phyloP scores from a whole-genome alignment of 2,329 filamentous ascomycete genomes.

The Fragosphaeria purpurea region DNA sequence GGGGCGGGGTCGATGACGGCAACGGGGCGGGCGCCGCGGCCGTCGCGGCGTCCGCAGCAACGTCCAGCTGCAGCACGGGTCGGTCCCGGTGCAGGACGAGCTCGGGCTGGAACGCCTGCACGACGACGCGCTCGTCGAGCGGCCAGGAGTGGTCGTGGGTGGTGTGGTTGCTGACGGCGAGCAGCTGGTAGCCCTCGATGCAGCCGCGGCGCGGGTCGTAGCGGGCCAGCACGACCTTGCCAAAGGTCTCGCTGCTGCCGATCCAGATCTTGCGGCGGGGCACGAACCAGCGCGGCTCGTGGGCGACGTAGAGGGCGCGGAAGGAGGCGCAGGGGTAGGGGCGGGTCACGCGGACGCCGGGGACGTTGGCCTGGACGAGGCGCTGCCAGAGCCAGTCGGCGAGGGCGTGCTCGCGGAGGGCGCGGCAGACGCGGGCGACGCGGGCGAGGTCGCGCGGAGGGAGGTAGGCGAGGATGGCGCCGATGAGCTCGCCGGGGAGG shows the following conservation, averaged over 20 bases:
- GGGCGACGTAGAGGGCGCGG: constrained; percentile 60
- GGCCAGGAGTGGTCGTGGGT: constrained; percentile 54
- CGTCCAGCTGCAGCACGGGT: constrained; percentile 52
- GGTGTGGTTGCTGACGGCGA: constrained; percentile 51
- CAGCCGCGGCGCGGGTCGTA: constrained; percentile 64
- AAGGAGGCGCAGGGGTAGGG: constrained; percentile 54
- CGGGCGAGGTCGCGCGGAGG: constrained; percentile 52
- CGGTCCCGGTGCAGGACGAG: constrained; percentile 65
- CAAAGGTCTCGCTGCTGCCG: constrained; percentile 60
- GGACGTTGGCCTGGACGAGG: constrained; percentile 59
- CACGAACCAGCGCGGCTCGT: constrained; percentile 79
- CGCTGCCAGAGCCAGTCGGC: constrained; percentile 64
- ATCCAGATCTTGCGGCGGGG: constrained; percentile 78
- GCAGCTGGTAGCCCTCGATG: constrained; percentile 71
- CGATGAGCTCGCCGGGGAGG: constrained; percentile 67
- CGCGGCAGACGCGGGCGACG: constrained; percentile 51
- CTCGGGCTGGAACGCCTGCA: constrained; percentile 62
- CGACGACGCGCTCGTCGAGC: constrained; percentile 54
- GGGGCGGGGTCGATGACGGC: no score
- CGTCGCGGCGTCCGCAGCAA: background rate
- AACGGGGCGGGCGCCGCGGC: no score
- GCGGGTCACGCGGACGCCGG: constrained; percentile 39
- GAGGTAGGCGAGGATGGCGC: constrained; percentile 59
- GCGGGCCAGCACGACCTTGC: constrained; percentile 64
- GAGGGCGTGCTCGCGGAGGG: constrained; percentile 47